Evolutionary conservation across 768 basidiomycete species (phyloP), one percentile per base, ranked within the genome.

Genomic region (Boletus huronensis): DNA sequence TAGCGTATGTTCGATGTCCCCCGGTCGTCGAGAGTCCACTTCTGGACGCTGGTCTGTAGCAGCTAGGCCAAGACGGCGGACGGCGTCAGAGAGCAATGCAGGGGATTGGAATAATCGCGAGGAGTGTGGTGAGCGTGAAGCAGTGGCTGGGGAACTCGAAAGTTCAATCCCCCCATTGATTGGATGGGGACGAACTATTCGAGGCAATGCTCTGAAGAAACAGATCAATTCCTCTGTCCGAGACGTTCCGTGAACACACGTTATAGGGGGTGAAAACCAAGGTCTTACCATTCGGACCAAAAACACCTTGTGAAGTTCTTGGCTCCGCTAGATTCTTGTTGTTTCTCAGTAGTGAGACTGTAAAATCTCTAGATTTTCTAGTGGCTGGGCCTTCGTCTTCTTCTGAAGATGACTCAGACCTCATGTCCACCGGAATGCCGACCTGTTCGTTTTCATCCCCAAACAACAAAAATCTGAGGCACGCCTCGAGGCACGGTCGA

Each of bases 401-500:
- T 41, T 88, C 87, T 3, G 82, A 83, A 1, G 86, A 85, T 8
- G 81, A 83, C 50, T 82, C 86, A 0, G 82, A 82, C 58, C 85
- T 82, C 50, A 76, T 71, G 21, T 70, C 68, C 13, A 68, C 59
- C 19, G 57, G 64, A 55, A 62, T 75, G 19, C 72, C 75, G 1
- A 74, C 74, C 16, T 74, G 72, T 35, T 80, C 79, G 28, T 84
- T 79, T 57, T 86, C 87, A 48, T 82, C 77, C 7, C 80, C 76
- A 55, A 88, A 92, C 16, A 93, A 72, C 26, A 98, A 74, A 63
- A 92, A 96, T 26, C 87, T 77, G 36, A 95, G 74, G 60, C 93
- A 96, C 0, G 85, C 78, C 58, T 93, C 92, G 8, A 98, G 74
- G 60, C 93, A 95, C 2, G 93, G 93, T 26, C 90, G 73, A n/a